phyloP scores from a whole-genome alignment of 1,284 basidiomycete species.

The Apiotrichum gamsii region DNA sequence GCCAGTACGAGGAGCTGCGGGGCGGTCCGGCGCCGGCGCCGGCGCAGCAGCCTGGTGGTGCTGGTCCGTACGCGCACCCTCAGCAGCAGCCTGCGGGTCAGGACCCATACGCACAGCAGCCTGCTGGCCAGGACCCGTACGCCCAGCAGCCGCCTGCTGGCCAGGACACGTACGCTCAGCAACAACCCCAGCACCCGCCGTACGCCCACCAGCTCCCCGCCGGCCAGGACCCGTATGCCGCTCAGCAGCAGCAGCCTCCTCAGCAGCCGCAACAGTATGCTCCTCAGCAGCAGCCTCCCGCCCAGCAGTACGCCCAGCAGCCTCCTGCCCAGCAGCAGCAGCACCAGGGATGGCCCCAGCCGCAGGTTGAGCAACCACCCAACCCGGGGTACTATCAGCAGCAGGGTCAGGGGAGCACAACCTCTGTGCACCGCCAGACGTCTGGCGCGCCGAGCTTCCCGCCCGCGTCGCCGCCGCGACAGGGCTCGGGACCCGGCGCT shows the following conservation, averaged over 20 bases:
- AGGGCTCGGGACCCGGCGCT: conserved; percentile 30
- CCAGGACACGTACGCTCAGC: conserved; percentile 4
- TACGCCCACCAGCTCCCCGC: conserved; percentile 3
- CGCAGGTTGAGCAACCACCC: conserved; percentile 7
- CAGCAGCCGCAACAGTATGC: conserved; percentile 4
- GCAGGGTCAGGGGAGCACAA: conserved; percentile 8
- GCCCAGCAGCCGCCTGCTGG: conserved; percentile 19
- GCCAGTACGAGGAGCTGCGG: conserved; percentile 44
- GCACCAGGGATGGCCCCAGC: conserved; percentile 2
- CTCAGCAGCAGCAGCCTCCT: conserved; percentile 20
- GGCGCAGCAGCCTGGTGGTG: conserved; percentile 14
- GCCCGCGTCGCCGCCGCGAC: conserved; percentile 20
- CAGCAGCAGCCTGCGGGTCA: conserved; percentile 19
- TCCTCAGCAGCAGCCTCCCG: conserved; percentile 2
- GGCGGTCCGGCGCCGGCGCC: conserved; percentile 7
- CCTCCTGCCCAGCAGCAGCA: conserved; percentile 1
- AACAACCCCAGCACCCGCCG: conserved; percentile 3
- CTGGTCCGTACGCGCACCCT: not conserved
- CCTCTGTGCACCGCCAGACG: conserved; percentile 5
- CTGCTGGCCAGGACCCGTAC: conserved; percentile 12
- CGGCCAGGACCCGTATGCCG: conserved; percentile 15
- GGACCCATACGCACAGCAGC: conserved; percentile 5
- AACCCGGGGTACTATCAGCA: conserved; percentile 12
- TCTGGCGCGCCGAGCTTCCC: conserved; percentile 24
- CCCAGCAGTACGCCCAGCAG: conserved; percentile 3